These are phyloP conservation scores for Wickerhamiella lipophila DNA, from an alignment of 805 yeast species.

Conservation along the genomic window DNA sequence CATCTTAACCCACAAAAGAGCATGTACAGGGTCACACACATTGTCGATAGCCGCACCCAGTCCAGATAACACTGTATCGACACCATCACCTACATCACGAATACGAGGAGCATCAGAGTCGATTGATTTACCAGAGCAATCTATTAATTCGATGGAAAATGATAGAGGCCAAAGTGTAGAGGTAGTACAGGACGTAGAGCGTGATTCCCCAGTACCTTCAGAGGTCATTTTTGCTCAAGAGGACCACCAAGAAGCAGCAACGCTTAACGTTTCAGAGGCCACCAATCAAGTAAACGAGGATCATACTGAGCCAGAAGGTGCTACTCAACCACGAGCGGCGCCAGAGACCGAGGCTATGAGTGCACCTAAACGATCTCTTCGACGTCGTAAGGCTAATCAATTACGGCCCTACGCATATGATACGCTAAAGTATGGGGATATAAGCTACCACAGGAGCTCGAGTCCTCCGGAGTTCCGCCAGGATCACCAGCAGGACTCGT, in stretches of 20 bases:
- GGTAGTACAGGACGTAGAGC: no score
- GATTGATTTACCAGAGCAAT: not conserved
- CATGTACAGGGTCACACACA: not conserved
- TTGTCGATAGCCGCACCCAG: not conserved
- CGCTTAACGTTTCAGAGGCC: no score
- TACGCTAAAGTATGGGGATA: not conserved
- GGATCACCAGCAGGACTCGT: not conserved
- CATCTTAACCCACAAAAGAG: not conserved
- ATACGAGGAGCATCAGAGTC: not conserved
- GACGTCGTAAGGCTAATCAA: not conserved
- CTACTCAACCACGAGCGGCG: not conserved
- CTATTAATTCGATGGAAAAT: no score
- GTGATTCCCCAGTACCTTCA: no score
- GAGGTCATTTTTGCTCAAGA: no score
- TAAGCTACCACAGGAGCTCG: not conserved
- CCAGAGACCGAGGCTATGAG: not conserved
- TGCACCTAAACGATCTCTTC: not conserved
- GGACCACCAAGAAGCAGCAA: no score
- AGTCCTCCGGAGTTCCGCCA: not conserved
- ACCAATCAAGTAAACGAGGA: not conserved
- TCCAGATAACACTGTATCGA: not conserved
- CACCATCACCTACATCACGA: not conserved
- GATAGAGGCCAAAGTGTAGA: no score
- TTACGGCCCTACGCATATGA: constrained; percentile 7
- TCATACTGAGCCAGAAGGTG: not conserved